Percentiles rank a stretch among this genome's conserved stretches.
Evolutionary conservation across 2,329 filamentous ascomycete species (phyloP).

Genomic region (Helotiales sp.): DNA sequence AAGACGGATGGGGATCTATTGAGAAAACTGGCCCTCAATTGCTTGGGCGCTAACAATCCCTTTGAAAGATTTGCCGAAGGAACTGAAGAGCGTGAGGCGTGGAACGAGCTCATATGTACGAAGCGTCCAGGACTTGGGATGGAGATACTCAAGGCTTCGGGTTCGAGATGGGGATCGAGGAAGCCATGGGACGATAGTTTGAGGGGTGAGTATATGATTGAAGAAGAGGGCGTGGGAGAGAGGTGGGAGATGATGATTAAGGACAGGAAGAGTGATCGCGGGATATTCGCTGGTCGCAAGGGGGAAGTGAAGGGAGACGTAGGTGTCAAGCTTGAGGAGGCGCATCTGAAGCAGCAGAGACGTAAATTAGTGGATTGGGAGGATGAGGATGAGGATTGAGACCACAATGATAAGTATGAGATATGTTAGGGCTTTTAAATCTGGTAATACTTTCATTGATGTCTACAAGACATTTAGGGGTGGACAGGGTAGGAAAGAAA

Average conservation of each 20-base stretch:
- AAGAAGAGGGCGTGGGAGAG: conserved; percentile 2
- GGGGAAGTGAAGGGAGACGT: not conserved
- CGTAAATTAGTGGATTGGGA: not conserved
- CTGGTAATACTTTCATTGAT: too few species aligned
- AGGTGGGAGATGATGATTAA: conserved; percentile 8
- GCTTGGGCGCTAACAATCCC: not conserved
- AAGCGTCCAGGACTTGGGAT: not conserved
- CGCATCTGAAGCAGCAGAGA: not conserved
- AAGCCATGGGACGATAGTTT: conserved; percentile 12
- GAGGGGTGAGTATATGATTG: conserved; percentile 8
- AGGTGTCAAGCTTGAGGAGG: not conserved
- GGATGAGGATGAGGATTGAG: not conserved
- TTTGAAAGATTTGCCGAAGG: not conserved
- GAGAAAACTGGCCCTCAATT: not conserved
- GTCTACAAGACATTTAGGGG: too few species aligned
- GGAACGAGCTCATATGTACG: not conserved
- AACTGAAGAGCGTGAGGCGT: not conserved
- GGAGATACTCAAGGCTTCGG: conserved; percentile 1
- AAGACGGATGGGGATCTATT: not conserved
- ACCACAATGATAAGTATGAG: not conserved
- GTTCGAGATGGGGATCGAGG: not conserved
- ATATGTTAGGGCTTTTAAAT: too few species aligned
- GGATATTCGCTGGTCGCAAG: not conserved
- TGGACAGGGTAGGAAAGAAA: too few species aligned
- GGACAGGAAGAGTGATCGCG: not conserved